Conservation (phyloP, 768 basidiomycete genomes). For the Favolaschia claudopus region DNA sequence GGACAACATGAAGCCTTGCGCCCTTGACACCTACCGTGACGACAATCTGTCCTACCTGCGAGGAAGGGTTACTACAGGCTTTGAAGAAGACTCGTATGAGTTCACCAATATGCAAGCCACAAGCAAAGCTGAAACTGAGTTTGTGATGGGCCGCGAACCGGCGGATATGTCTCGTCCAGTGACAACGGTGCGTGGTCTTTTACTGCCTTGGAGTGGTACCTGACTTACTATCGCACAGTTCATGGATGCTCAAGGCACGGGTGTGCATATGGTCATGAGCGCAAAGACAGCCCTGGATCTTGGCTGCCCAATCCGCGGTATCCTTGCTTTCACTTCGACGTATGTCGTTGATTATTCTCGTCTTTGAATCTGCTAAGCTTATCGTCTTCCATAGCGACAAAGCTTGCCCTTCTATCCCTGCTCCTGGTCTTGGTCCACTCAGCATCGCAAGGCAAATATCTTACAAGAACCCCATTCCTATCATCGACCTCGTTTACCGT, state of each 20-base stretch:
- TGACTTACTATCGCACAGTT: slow-evolving; percentile 55
- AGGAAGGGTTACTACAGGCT: slow-evolving; percentile 92
- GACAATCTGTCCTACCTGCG: slow-evolving; percentile 79
- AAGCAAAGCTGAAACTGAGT: slow-evolving; percentile 94
- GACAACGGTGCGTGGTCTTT: slow-evolving; percentile 71
- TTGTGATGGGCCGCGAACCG: slow-evolving; percentile 98
- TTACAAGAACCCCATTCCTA: slow-evolving; percentile 78
- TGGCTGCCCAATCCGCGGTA: slow-evolving; percentile 93
- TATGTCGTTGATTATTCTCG: slow-evolving; percentile 71
- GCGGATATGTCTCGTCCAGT: slow-evolving; percentile 99
- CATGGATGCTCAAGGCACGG: slow-evolving; percentile 97
- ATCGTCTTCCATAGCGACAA: slow-evolving; percentile 74
- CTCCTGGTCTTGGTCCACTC: slow-evolving; percentile 93
- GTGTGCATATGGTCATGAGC: slow-evolving; percentile 97
- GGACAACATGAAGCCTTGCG: slow-evolving; percentile 95
- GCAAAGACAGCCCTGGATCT: slow-evolving; percentile 96
- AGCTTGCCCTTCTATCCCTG: slow-evolving; percentile 97
- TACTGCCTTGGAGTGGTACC: slow-evolving; percentile 2
- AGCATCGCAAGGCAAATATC: slow-evolving; percentile 87
- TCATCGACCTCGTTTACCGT: slow-evolving; percentile 90
- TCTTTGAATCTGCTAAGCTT: not conserved
- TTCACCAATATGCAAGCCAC: slow-evolving; percentile 99
- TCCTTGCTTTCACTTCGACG: slow-evolving; percentile 97
- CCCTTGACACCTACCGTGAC: slow-evolving; percentile 81
- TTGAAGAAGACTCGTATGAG: slow-evolving; percentile 98